These are phyloP conservation scores for Dissophora globulifera DNA, from an alignment of 192 early-diverging fungal species.

Conservation along the genomic window DNA sequence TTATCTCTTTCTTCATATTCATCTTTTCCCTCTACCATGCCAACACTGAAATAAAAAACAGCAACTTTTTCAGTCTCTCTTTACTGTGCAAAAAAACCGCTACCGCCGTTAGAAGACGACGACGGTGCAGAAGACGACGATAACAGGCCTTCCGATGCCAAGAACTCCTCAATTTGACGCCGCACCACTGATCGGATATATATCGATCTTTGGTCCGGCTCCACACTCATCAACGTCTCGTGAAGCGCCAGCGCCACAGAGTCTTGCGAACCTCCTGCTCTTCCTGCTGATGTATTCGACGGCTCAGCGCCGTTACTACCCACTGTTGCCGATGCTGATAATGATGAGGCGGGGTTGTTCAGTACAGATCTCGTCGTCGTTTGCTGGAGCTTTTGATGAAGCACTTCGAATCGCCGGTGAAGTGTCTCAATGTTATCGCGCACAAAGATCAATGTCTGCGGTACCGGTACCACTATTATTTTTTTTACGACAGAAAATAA, in stretches of 20 bases:
- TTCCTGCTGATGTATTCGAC: too few relatives aligned
- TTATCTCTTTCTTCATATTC: too few relatives aligned
- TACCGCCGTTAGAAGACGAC: too few relatives aligned
- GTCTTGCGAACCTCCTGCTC: too few relatives aligned
- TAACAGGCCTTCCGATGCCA: background rate
- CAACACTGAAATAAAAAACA: too few relatives aligned
- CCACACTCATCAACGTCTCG: slow-evolving; percentile 22
- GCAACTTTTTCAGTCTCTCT: background rate
- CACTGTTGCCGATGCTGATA: background rate
- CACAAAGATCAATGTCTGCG: slow-evolving; percentile 45
- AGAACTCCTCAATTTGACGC: slow-evolving; percentile 29
- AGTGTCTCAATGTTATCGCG: slow-evolving; percentile 50
- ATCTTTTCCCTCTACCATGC: too few relatives aligned
- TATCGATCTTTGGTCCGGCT: slow-evolving; percentile 21
- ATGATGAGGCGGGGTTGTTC: too few relatives aligned
- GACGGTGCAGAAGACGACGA: background rate
- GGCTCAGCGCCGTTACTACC: too few relatives aligned
- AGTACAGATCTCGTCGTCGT: background rate
- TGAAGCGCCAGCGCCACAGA: slow-evolving; percentile 12
- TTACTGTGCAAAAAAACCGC: too few relatives aligned
- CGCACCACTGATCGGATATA: slow-evolving; percentile 40
- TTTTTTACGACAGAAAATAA: too few relatives aligned
- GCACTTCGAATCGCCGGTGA: slow-evolving; percentile 29
- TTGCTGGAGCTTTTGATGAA: slow-evolving; percentile 19
- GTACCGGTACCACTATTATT: slow-evolving; percentile 38